Base-by-base conservation (phyloP, 768 basidiomycete genomes). In the Mycena floridula region DNA sequence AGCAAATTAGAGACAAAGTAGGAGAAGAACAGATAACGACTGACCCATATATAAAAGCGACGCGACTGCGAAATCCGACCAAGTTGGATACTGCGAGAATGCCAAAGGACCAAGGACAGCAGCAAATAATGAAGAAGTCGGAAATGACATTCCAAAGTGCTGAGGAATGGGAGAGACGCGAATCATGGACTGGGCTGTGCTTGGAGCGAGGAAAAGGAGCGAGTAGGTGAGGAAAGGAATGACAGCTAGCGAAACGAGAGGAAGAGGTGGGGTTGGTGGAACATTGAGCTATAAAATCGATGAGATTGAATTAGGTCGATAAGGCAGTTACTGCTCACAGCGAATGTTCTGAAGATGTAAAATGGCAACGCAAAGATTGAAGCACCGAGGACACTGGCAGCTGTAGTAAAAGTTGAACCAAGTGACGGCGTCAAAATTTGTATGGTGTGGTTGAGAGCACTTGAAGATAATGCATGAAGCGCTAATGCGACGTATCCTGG, bases 401-500 rank as follows among this genome's bases (percentile, higher is more conserved):
- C 76, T 22, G 73, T 69, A 24, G 76, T 70, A 54, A 81, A 74
- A 4, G 75, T 72, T 23, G 71, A 68, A 22, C 76, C 81, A 16
- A 86, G 59, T 3, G 75, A 74, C 18, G 81, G 77, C 4, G 76
- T 71, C 21, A 88, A 59, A 24, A 76, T 67, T 37, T 72, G 65
- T 36, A 77, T 64, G 4, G 83, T 79, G 50, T 85, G 78, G 38
- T 86, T 81, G 35, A 83, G 63, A 21, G 75, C 79, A 46, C 64
- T 76, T 1, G 84, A 80, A 3, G 77, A 67, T 18, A 84, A 52
- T 3, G 76, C 78, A 55, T 88, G 75, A 2, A 82, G 52, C 13
- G 73, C 49, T 9, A 89, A 59, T 3, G 84, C 86, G 6, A 73
- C 73, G 63, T 90, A 89, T 13, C 82, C 84, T 3, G 81, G 82